Base-by-base conservation (phyloP, 768 basidiomycete genomes). In the Termitomyces sp. region DNA sequence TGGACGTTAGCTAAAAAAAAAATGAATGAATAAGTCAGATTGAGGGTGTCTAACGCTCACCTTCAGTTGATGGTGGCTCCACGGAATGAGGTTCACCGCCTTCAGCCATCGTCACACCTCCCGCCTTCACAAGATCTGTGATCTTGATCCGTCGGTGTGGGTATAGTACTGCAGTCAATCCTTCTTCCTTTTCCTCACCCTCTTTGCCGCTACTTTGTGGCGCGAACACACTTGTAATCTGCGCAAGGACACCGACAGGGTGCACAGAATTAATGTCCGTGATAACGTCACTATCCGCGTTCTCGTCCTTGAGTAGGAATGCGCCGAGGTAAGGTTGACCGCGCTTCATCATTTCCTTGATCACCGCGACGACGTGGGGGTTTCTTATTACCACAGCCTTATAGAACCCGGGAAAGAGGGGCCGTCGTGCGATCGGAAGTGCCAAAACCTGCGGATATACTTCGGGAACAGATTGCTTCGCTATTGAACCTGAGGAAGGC, bases 261-360 rank as follows among this genome's bases (percentile, higher is more conserved):
- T 98, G 92, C 5, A 98, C 94, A 42, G 89, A 85, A 72, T 91
- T 83, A 54, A 92, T 72, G 66, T 90, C 90, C 57, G 90, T 89
- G 62, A 98, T 96, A 56, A 95, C 82, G 71, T 98, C 96, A 68
- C 87, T 89, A 72, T 98, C 96, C 44, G 89, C 79, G 61, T 92
- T 84, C 63, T 94, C 92, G 66, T 98, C 95, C 76, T 96, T 98
- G 65, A 98, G 84, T 27, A 98, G 76, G 78, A 98, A 98, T 27
- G 95, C 96, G 51, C 96, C 96, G 57, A 99, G 83, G 71, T 99
- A 98, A 0, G 95, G 95, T 69, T 98, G 96, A 0, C 95, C 95
- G 42, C 93, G 92, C 63, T 89, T 89, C 83, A 96, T 92, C 85
- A 96, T 92, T 68, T 97, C 95, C 73, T 94, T 92, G 68, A 99